Base-by-base conservation (phyloP, 2,329 filamentous ascomycete species). In the Raffaelea ambrosiae region DNA sequence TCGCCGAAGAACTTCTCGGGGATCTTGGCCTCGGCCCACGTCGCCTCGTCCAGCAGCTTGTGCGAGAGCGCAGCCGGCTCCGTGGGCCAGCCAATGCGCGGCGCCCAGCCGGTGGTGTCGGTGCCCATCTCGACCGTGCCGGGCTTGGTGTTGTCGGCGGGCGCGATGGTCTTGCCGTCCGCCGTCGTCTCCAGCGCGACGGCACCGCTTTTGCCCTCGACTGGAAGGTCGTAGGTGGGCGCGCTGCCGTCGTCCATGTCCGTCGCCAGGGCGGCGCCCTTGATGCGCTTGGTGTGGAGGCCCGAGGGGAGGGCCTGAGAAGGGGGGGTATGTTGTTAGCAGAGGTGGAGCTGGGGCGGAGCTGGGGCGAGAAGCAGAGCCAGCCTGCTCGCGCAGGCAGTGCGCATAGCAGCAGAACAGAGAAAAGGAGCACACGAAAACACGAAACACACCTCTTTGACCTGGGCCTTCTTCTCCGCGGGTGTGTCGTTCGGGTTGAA, bases 1-100 rank as follows among this genome's bases (percentile, higher is more conserved):
- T 97, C 89, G 62, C 93, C 93, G 63, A 86, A 98, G 64, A 94
- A 88, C 61, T 87, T 87, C 62, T 97, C 90, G 39, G 91, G 81
- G 33, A 98, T 67, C 64, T 83, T 84, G 51, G 81, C 77, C 62
- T 98, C 94, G 21, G 97, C 65, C 71, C 84, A 87, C 1, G 89
- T 95, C 59, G 89, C 80, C 63, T 96, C 90, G 60, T 98, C 90
- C 36, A 93, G 74, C 59, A 95, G 63, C 51, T 80, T 88, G 49
- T 84, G 82, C 13, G 72, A 74, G 26, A 78, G 72, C n/a, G 68
- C 67, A 39, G 71, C 64, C 38, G 74, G 70, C 39, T 83, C 74
- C n/a, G 61, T 63, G 2, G 79, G 79, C 70, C 80, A 81, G 56
- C 88, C 88, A 61, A 96, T 89, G 53, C 80, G 81, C 38, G 93